A percentile compares a stretch with the other conserved stretches of the same genome.
phyloP scores from a whole-genome alignment of 495 filamentous ascomycete species.

The Hamigera avellanea region DNA sequence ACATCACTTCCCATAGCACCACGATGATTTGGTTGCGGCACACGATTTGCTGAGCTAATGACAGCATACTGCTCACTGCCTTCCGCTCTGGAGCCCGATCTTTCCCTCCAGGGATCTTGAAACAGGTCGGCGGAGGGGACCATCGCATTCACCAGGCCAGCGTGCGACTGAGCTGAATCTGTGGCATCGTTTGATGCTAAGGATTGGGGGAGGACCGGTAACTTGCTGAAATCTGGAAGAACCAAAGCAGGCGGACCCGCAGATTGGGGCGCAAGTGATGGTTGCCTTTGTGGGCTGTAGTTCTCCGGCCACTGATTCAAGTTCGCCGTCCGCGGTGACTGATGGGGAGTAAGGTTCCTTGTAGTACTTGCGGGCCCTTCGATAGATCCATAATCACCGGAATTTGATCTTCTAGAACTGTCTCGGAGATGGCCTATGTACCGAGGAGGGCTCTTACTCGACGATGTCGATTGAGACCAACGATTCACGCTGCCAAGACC shows the following conservation, averaged over 20 bases:
- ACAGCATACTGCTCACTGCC: conserved; percentile 5
- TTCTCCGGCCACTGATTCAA: background rate
- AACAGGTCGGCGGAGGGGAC: conserved; percentile 3
- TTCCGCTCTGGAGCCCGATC: conserved; percentile 1
- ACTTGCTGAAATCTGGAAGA: background rate
- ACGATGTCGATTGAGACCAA: conserved; percentile 70
- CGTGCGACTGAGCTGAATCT: background rate
- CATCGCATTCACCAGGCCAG: too few relatives aligned
- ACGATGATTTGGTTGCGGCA: conserved; percentile 1
- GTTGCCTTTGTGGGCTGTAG: background rate
- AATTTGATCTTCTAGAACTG: too few relatives aligned
- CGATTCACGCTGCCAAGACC: conserved; percentile 65
- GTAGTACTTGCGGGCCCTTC: conserved; percentile 8
- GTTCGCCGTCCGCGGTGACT: conserved; percentile 6
- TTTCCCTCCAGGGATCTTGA: conserved; percentile 7
- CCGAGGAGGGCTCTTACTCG: conserved; percentile 48
- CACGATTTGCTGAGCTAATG: conserved; percentile 1
- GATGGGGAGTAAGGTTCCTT: conserved; percentile 4
- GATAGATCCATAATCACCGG: conserved; percentile 16
- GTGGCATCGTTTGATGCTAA: background rate
- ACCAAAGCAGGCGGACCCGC: conserved; percentile 9
- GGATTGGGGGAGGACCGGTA: conserved; percentile 6
- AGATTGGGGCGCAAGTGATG: background rate
- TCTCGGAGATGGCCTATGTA: conserved; percentile 30
- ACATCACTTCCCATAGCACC: too few relatives aligned